phyloP scores from a whole-genome alignment of 306 rosid genomes.

The Medicago arabica region DNA sequence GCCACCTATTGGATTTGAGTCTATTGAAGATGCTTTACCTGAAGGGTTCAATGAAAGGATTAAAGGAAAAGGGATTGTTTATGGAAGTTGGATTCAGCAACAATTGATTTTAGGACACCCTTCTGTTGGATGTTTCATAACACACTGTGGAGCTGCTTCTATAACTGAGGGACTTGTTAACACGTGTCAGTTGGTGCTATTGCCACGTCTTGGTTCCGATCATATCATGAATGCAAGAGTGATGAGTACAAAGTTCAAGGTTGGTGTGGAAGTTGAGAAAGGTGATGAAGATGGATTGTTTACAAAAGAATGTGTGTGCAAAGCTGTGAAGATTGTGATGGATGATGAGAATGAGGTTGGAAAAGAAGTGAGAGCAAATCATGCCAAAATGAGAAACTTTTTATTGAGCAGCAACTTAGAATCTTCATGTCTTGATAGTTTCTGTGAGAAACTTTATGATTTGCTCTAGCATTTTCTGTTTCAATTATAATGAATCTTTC shows the following conservation, averaged over 20 bases:
- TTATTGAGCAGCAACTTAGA: neutral
- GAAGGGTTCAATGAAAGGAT: constrained; percentile 46
- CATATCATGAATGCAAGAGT: constrained; percentile 50
- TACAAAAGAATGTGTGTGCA: constrained; percentile 48
- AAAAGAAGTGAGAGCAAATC: constrained; percentile 48
- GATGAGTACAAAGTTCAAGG: constrained; percentile 37
- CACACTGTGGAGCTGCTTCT: constrained; percentile 74
- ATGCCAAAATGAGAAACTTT: constrained; percentile 43
- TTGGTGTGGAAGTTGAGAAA: constrained; percentile 64
- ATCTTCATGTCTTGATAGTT: neutral
- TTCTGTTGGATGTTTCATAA: constrained; percentile 72
- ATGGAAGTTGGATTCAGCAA: constrained; percentile 74
- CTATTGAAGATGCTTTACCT: constrained; percentile 42
- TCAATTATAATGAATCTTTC: neutral
- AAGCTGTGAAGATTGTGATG: constrained; percentile 52
- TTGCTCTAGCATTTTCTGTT: neutral
- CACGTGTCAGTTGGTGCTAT: constrained; percentile 53
- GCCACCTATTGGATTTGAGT: constrained; percentile 39
- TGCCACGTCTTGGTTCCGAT: constrained; percentile 45
- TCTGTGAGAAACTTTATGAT: constrained; percentile 7
- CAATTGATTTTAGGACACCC: constrained; percentile 58
- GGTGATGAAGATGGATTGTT: constrained; percentile 57
- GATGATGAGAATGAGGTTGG: constrained; percentile 51
- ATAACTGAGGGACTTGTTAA: constrained; percentile 52
- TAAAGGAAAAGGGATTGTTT: constrained; percentile 43